Base-by-base conservation (phyloP, 1,139 yeast genomes). In the Lodderomyces orthopsilosis region DNA sequence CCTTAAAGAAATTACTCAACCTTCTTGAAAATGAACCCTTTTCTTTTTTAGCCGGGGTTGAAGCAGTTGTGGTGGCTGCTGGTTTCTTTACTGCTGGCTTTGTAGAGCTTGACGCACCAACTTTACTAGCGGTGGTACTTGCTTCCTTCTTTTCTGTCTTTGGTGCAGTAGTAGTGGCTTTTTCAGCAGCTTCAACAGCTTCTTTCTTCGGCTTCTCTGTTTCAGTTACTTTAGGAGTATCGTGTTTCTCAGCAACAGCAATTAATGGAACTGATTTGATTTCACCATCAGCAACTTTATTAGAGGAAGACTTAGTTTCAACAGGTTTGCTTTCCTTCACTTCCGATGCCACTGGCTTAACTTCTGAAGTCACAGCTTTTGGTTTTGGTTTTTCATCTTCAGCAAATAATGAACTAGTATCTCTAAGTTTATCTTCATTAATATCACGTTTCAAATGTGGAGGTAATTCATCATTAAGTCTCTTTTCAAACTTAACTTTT, bases 381-480 rank as follows among this genome's bases (percentile, higher is more conserved):
- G 41, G 40, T 35, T 50, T 48, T 40, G 51, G 50, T 22, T 43
- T 47, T 34, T 53, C 54, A 43, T 64, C 59, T 19, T 59, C 65
- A 2, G 73, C 57, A 46, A 73, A 72, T 21, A 73, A 56, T 0
- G 75, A 68, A 1, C 70, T 63, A 22, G 74, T 67, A 51, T 74
- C 79, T 40, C 62, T 62, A 37, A 71, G 57, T 49, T 64, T 66
- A 44, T 57, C 57, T 50, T 74, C 79, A 46, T 69, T 58, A 19
- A 78, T 58, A 4, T 72, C 74, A 38, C 58, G 57, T 48, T 65
- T 67, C 54, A 78, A 65, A 58, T 79, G 83, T 41, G 74, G 79
- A 12, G 84, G 84, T 50, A 77, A 70, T 49, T 70, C 77, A 18
- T 53, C 57, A 52, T 77, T 77, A 51, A 78, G 73, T 45, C 59